phyloP scores from a whole-genome alignment of 805 yeast genomes.

The Pichia kluyveri region DNA sequence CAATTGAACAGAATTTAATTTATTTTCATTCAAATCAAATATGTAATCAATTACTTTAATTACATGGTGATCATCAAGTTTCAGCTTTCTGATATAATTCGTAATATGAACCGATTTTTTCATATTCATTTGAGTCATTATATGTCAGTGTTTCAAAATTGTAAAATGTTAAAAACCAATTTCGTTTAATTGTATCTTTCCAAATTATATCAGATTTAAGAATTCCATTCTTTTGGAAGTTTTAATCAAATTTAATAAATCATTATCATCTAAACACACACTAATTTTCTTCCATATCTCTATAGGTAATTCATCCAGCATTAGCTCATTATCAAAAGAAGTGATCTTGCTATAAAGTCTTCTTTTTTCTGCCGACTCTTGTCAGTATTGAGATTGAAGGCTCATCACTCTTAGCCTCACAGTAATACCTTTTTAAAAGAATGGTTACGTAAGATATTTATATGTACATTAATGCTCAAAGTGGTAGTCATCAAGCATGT shows the following conservation, averaged over 20 bases:
- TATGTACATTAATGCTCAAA: no score
- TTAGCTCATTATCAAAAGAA: not conserved
- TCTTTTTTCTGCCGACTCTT: no score
- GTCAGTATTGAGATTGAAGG: no score
- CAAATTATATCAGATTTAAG: constrained; percentile 14
- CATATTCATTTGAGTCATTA: not conserved
- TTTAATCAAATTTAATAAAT: constrained; percentile 10
- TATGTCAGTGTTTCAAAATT: not conserved
- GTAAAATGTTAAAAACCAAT: constrained; percentile 4
- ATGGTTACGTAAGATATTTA: no score
- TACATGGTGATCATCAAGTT: constrained; percentile 1
- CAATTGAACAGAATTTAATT: not conserved
- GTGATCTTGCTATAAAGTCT: no score
- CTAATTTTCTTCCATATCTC: constrained; percentile 17
- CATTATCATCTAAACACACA: constrained; percentile 3
- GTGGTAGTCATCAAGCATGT: no score
- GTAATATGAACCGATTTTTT: not conserved
- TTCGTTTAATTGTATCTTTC: constrained; percentile 9
- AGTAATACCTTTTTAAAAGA: no score
- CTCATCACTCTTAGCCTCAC: no score
- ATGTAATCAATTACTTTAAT: not conserved
- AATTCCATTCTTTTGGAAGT: constrained; percentile 2
- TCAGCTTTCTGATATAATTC: constrained; percentile 1
- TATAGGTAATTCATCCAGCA: constrained; percentile 7
- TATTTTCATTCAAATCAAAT: no score